Base-by-base conservation (phyloP, 2,329 filamentous ascomycete genomes). In the Mollisia scopiformis region DNA sequence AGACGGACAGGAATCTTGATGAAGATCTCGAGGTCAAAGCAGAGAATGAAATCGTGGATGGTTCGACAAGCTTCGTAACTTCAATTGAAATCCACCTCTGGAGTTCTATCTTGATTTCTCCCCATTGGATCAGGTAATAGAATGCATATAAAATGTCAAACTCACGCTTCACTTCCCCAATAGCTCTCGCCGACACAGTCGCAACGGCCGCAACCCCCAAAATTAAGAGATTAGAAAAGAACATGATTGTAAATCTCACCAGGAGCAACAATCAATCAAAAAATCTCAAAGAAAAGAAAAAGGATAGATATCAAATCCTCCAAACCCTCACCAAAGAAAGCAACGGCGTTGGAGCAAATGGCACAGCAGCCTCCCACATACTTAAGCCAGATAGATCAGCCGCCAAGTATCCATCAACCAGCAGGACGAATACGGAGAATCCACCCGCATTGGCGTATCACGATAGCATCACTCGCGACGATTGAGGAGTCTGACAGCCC, bases 151-250 rank as follows among this genome's bases (percentile, higher is more conserved):
- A 23, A 27, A 25, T 3, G 14, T 10, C 13, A 51, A 51, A 60
- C 60, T 62, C 60, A 64, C 59, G 53, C 46, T 57, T 54, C 19
- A 58, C 51, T 47, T 56, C 57, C 30, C 46, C 59, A 58, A 66
- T 62, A 16, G 63, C 58, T 46, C 63, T 60, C 11, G 62, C 59
- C 47, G 49, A 58, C 37, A 64, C 65, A 23, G 55, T 47, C 62
- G 55, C 41, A 35, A 65, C 28, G 11, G 21, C n/a, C n/a, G n/a
- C 60, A 50, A 54, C 59, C 46, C 57, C 47, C 31, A 61, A 49
- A 50, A 66, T 62, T 58, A 67, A 61, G 60, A 61, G 35, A 59
- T 57, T 61, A 55, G 51, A 35, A 57, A 59, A 33, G n/a, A 61
- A 61, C 62, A 67, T 64, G 13, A 52, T 35, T 51, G 49, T 28